Percentiles rank a stretch among this genome's conserved stretches.
These are phyloP conservation scores for Crithidia sp. DNA, from an alignment of 208 protist species.

Conservation along the genomic window DNA sequence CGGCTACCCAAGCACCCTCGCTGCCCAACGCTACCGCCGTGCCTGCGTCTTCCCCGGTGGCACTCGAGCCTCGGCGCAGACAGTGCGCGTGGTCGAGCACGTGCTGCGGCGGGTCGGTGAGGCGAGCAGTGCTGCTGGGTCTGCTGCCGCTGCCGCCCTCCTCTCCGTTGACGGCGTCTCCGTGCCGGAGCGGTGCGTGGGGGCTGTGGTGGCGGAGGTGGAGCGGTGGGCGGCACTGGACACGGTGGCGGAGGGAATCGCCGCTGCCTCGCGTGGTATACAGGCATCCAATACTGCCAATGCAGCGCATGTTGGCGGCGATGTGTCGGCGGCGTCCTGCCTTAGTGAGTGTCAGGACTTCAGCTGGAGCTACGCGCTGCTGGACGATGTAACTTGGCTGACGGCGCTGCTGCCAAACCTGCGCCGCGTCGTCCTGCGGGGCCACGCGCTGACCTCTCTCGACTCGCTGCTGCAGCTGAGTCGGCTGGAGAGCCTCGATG, in stretches of 20 bases:
- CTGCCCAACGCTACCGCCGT: slow-evolving; percentile 24
- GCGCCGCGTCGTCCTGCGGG: slow-evolving; percentile 47
- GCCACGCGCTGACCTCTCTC: slow-evolving; percentile 64
- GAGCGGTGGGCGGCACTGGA: slow-evolving; percentile 13
- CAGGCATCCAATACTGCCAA: background rate
- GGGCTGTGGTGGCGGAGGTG: slow-evolving; percentile 14
- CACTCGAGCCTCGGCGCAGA: background rate
- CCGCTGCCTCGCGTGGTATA: background rate
- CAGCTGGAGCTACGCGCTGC: slow-evolving; percentile 39
- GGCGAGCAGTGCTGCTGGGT: background rate
- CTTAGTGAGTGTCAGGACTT: slow-evolving; percentile 27
- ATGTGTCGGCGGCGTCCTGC: background rate
- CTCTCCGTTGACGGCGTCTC: slow-evolving; percentile 31
- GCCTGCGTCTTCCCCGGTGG: slow-evolving; percentile 21
- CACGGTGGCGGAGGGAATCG: slow-evolving; percentile 3
- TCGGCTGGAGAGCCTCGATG: slow-evolving; percentile 64
- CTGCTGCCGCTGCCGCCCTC: slow-evolving; percentile 17
- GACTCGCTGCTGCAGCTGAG: slow-evolving; percentile 49
- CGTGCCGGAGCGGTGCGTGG: slow-evolving; percentile 30
- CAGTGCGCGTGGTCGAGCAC: slow-evolving; percentile 20
- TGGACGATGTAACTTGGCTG: slow-evolving; percentile 25
- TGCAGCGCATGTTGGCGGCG: background rate
- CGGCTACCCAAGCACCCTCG: slow-evolving; percentile 20
- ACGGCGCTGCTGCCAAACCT: slow-evolving; percentile 33
- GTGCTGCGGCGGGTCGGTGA: slow-evolving; percentile 13